Base-by-base conservation (phyloP, 345 rosid species). In the Raphanus sativus region DNA sequence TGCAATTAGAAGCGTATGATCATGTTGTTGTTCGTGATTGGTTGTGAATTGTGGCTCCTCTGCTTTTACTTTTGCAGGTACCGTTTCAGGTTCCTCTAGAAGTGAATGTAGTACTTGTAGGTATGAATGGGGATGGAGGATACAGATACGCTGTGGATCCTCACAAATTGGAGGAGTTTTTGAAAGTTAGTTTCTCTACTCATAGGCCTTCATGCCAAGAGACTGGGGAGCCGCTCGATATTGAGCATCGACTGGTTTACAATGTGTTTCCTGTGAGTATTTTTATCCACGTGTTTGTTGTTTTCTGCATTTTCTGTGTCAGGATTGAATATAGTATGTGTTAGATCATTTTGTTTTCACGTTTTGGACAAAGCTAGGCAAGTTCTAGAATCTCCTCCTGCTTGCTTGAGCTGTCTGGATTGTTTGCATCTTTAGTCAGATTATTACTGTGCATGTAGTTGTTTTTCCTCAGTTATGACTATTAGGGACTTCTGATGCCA, bases 21-120 rank as follows among this genome's bases (percentile, higher is more conserved):
- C 62, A 62, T 67, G 61, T 21, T 55, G 24, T 55, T 45, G 40
- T 26, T 65, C 55, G 10, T 26, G 50, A 10, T 9, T 24, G 50
- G 13, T 56, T 29, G 13, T 60, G 26, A 60, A 12, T 52, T 40
- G 32, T 40, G 48, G 50, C 11, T 73, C 21, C 36, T 25, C 13
- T 61, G 21, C 65, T 36, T 17, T 62, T 3, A 50, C 3, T 28
- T 15, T 7, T 76, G 82, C 84, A 95, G 99, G 98, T 95, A 77
- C 98, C 99, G 0, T 93, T 95, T 84, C 94, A 90, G 88, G 97
- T 93, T 78, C 98, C 99, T 1, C 61, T 96, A 17, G 98, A 96
- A 80, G 97, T 96, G 60, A 96, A 96, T 79, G 85, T 93, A 45
- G 96, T 93, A 17, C 90, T 93, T 10, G 74, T 95, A 65, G 99